Conservation (phyloP, 1,284 basidiomycete species). For the Malassezia arunalokei region DNA sequence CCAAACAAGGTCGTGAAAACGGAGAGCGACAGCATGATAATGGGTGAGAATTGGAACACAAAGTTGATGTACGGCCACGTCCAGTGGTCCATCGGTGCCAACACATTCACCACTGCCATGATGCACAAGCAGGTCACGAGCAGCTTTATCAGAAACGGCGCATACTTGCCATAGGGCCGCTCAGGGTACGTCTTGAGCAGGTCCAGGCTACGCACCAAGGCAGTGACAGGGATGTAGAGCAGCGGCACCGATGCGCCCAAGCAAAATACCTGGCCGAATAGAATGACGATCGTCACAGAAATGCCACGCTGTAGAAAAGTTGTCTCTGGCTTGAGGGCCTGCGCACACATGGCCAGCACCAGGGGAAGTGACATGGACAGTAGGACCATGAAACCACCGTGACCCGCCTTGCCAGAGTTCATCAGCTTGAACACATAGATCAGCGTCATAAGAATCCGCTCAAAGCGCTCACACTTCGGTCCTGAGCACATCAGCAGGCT, state of each 20-base stretch:
- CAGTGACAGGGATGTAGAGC: constrained; percentile 6
- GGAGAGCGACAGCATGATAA: neutral
- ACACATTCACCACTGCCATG: neutral
- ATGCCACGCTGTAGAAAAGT: constrained; percentile 4
- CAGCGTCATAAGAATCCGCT: constrained; percentile 1
- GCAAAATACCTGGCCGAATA: constrained; percentile 12
- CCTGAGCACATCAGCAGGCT: neutral
- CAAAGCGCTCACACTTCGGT: neutral
- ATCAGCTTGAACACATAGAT: constrained; percentile 10
- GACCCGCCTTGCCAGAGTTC: neutral
- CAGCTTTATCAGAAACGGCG: neutral
- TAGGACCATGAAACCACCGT: constrained; percentile 9
- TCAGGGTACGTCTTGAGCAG: constrained; percentile 3
- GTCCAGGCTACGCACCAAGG: constrained; percentile 4
- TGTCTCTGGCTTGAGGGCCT: constrained; percentile 8
- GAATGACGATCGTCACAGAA: constrained; percentile 4
- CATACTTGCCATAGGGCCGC: constrained; percentile 4
- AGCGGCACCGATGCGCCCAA: constrained; percentile 13
- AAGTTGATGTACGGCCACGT: constrained; percentile 3
- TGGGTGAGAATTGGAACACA: constrained; percentile 13
- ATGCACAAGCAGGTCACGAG: neutral
- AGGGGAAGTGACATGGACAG: constrained; percentile 3
- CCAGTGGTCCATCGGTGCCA: constrained; percentile 1
- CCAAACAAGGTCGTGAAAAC: neutral
- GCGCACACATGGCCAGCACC: neutral